These are phyloP conservation scores for Pseudoperonospora humuli DNA, from an alignment of 352 stramenopile species.

Conservation along the genomic window DNA sequence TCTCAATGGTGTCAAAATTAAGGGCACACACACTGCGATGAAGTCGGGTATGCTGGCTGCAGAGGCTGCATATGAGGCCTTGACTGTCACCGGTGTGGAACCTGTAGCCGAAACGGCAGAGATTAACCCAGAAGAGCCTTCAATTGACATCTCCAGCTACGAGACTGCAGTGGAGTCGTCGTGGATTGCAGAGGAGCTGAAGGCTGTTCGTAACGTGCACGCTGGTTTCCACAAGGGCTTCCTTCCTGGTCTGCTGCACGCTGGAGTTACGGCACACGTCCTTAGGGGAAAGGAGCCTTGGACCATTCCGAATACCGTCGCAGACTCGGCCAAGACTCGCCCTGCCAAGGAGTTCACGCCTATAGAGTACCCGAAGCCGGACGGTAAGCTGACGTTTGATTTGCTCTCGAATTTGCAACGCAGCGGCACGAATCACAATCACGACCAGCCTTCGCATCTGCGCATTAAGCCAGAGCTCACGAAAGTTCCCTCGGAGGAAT, in stretches of 20 bases:
- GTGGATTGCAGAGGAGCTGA: slow-evolving; percentile 96
- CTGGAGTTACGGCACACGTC: slow-evolving; percentile 90
- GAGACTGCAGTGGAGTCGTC: slow-evolving; percentile 85
- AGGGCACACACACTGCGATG: slow-evolving; percentile 98
- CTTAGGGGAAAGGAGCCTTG: slow-evolving; percentile 94
- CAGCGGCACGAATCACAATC: slow-evolving; percentile 96
- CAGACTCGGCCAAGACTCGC: slow-evolving; percentile 90
- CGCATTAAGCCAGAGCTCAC: slow-evolving; percentile 90
- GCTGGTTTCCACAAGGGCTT: slow-evolving; percentile 94
- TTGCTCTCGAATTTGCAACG: slow-evolving; percentile 97
- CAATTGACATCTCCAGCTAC: slow-evolving; percentile 79
- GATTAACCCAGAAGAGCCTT: slow-evolving; percentile 60
- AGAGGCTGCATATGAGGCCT: slow-evolving; percentile 90
- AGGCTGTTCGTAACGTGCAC: slow-evolving; percentile 95
- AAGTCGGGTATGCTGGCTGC: slow-evolving; percentile 97
- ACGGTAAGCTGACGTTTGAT: slow-evolving; percentile 97
- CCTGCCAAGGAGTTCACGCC: slow-evolving; percentile 83
- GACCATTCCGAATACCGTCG: slow-evolving; percentile 84
- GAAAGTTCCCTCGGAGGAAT: slow-evolving; percentile 83
- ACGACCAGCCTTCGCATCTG: slow-evolving; percentile 97
- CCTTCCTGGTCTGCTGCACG: slow-evolving; percentile 90
- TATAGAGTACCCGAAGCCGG: slow-evolving; percentile 95
- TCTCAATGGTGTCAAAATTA: slow-evolving; percentile 99
- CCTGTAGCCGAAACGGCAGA: slow-evolving; percentile 60
- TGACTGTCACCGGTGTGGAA: slow-evolving; percentile 45